Base-by-base conservation (phyloP, 148 eudicot genomes). In the Camellia sinensis region DNA sequence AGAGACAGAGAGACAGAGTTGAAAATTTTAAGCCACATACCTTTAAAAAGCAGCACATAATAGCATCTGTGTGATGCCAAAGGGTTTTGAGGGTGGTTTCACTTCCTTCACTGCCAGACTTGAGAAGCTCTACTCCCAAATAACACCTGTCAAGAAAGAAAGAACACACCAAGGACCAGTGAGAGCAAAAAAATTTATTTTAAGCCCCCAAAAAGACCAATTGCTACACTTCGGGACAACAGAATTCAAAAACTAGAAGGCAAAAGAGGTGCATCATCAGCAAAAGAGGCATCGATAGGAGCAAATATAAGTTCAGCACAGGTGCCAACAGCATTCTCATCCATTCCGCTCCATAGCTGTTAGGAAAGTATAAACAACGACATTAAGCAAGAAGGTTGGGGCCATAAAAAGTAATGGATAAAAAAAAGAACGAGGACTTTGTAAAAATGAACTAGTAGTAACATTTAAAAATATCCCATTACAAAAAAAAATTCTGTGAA, bases 241-340 rank as follows among this genome's bases (percentile, higher is more conserved):
- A 22, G 78, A 74, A 22, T 77, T 64, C 43, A 22, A 46, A 63
- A 48, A 7, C 2, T 77, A 40, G 99, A 96, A 69, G 99, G 95
- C 74, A 96, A 85, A 63, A 96, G 95, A 45, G 99, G 99, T 56
- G 95, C 95, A 76, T 96, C 99, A 73, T 96, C 98, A 76, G 97
- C 93, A 87, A 96, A 94, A 21, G 99, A 93, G 46, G 97, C 95
- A 85, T 96, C 99, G 68, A 96, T 89, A 8, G 99, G 99, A 80
- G 99, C 99, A 90, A 96, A 96, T 84, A 94, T 89, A 75, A 96
- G 97, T 86, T 96, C 99, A 61, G 99, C 91, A 82, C 92, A 90
- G 71, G 95, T 89, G 22, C 99, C 99, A 77, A 94, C 89, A 60
- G 99, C 97, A 88, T 88, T 92, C 85, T 96, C 99, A 84, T 96